Base-by-base conservation (phyloP, 2,329 filamentous ascomycete species). In the Periconia sp. region DNA sequence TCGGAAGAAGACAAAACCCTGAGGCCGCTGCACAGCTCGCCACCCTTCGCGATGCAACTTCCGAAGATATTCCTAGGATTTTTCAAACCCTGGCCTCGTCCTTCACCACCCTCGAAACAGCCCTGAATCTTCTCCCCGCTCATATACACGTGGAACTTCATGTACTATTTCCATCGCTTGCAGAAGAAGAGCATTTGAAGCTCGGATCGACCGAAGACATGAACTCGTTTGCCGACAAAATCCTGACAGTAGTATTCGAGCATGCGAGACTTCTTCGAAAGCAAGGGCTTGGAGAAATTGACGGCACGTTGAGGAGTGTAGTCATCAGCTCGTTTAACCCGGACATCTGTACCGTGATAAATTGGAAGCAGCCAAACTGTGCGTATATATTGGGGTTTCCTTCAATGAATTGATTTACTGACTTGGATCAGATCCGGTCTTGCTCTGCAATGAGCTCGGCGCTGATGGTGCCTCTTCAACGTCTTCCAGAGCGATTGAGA, bases 341-440 rank as follows among this genome's bases (percentile, higher is more conserved):
- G 10, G 87, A 86, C 52, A 82, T 97, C 15, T 99, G 94, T 72
- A 95, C 89, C 12, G 92, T 92, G 4, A 74, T 99, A 59, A 99
- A 99, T 72, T 99, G 94, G 94, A 99, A 99, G 71, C 94, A 99
- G 70, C 94, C 94, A 2, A 99, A 97, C 66, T 99, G 84, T 86
- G 67, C 73, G 81, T 73, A 16, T 17, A n/a, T n/a, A n/a, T n/a
- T n/a, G n/a, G n/a, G n/a, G n/a, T n/a, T n/a, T n/a, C n/a, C n/a
- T n/a, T n/a, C n/a, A n/a, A n/a, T n/a, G n/a, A n/a, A n/a, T n/a
- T n/a, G n/a, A n/a, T n/a, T n/a, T n/a, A n/a, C n/a, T n/a, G n/a
- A n/a, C n/a, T n/a, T n/a, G n/a, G n/a, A n/a, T n/a, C 36, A 85
- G 83, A 96, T 68, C 94, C 94, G 0, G 89, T 97, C 0, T 88